phyloP scores from a whole-genome alignment of 176 grass and related monocot genomes.

The Avena insularis region DNA sequence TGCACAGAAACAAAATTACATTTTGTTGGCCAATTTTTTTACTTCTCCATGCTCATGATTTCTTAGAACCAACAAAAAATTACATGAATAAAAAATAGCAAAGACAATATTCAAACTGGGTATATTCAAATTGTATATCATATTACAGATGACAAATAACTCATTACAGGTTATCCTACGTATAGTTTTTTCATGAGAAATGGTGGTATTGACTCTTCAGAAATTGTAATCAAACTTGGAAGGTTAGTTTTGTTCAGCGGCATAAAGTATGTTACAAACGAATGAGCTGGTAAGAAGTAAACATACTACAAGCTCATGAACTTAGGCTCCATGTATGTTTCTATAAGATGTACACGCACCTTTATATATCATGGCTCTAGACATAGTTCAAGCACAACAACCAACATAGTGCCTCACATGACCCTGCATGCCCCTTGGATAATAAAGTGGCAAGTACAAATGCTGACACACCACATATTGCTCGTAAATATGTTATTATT shows the following conservation, averaged over 20 bases:
- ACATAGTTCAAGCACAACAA: slow-evolving; percentile 31
- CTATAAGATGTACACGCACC: slow-evolving; percentile 3
- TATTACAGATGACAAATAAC: neutral
- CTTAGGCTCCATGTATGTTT: neutral
- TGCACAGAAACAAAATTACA: slow-evolving; percentile 1
- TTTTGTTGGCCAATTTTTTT: neutral
- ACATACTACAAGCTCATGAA: slow-evolving; percentile 16
- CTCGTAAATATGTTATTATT: neutral
- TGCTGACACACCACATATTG: neutral
- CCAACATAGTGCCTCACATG: neutral
- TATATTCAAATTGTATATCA: neutral
- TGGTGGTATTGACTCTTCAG: neutral
- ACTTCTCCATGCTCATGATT: neutral
- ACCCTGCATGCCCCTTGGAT: neutral
- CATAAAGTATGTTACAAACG: neutral
- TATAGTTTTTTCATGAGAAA: slow-evolving; percentile 20
- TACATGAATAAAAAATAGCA: neutral
- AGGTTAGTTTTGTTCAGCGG: neutral
- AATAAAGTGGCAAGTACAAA: slow-evolving; percentile 5
- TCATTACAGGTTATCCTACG: neutral
- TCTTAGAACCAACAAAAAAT: neutral
- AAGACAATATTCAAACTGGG: slow-evolving; percentile 1
- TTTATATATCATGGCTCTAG: neutral
- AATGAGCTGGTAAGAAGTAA: neutral
- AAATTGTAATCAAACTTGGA: neutral